A percentile compares a stretch with the other conserved stretches of the same genome.
phyloP scores from a whole-genome alignment of 495 filamentous ascomycete species.

The Lepraria neglecta region DNA sequence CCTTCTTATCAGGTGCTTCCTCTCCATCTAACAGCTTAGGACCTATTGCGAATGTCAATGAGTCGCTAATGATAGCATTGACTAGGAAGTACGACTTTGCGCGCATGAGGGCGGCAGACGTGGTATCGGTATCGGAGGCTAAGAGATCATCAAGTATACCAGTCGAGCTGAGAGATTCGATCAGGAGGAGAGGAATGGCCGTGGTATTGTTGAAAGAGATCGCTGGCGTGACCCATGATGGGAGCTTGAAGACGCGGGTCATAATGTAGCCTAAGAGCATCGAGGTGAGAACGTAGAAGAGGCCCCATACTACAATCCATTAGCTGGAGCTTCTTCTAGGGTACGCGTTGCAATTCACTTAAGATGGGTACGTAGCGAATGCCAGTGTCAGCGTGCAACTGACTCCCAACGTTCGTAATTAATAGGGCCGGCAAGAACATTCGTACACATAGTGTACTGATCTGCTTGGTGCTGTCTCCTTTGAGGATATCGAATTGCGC shows the following conservation, averaged over 20 bases:
- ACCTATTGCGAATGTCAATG: constrained; percentile 59
- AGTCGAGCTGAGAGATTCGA: constrained; percentile 57
- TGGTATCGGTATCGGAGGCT: constrained; percentile 42
- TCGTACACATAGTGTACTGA: constrained; percentile 60
- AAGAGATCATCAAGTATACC: constrained; percentile 55
- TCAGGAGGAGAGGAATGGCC: constrained; percentile 60
- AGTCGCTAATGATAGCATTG: constrained; percentile 56
- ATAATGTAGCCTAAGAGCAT: constrained; percentile 45
- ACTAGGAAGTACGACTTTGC: constrained; percentile 67
- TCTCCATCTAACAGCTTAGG: constrained; percentile 51
- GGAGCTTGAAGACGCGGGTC: constrained; percentile 48
- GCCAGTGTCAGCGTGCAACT: constrained; percentile 53
- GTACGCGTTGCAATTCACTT: constrained; percentile 24
- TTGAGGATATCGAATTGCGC: constrained; percentile 54
- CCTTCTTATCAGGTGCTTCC: constrained; percentile 35
- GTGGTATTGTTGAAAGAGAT: constrained; percentile 76
- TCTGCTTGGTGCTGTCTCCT: constrained; percentile 49
- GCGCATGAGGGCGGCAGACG: constrained; percentile 49
- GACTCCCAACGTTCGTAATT: constrained; percentile 59
- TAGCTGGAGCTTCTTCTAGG: not conserved
- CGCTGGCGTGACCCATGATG: constrained; percentile 59
- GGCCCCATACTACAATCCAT: constrained; percentile 47
- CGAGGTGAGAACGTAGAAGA: constrained; percentile 50
- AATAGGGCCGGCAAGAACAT: constrained; percentile 66
- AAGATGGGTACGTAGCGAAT: constrained; percentile 53